Evolutionary conservation across 2,329 filamentous ascomycete species (phyloP), one percentile per base, ranked within the genome.

Genomic region (Keithomyces neogunnii): DNA sequence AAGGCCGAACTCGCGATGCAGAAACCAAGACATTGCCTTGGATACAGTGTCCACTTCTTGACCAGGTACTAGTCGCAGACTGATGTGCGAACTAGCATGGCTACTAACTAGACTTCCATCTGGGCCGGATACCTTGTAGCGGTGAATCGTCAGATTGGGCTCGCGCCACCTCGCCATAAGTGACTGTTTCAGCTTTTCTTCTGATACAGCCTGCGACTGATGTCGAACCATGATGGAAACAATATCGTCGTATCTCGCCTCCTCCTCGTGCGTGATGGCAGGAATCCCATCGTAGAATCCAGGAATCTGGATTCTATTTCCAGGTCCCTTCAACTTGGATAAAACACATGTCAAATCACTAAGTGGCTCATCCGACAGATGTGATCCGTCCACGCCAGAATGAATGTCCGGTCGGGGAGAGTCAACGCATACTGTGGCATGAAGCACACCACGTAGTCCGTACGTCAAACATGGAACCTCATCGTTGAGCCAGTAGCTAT

Each of bases 401-500:
- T 99, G 93, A 2, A 95, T 78, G 67, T 99, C 93, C 0, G 91
- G 90, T 56, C 88, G 84, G 48, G 83, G 82, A 52, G 90, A 95
- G 57, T 95, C 86, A 30, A 99, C 84, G 55, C 90, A 86, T 5
- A 97, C 79, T 0, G 89, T 96, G 4, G 91, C 92, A 65, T 97
- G 92, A 28, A 99, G 85, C 30, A 99, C 92, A 29, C 93, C 93
- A 47, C 93, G 83, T 5, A 97, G 77, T 1, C 93, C 93, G 56
- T 99, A 99, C 0, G 93, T 99, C 52, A 99, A 72, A 65, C 93
- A 99, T 0, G 93, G 93, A 2, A 95, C 90, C 58, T 95, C 86
- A 63, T 99, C 92, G 63, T 97, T 90, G 1, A 99, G 77, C 93
- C 93, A 99, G 73, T 99, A 99, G 69, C 91, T 96, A 73, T 99